phyloP scores from a whole-genome alignment of 768 basidiomycete species.

The Tricholoma sp. region DNA sequence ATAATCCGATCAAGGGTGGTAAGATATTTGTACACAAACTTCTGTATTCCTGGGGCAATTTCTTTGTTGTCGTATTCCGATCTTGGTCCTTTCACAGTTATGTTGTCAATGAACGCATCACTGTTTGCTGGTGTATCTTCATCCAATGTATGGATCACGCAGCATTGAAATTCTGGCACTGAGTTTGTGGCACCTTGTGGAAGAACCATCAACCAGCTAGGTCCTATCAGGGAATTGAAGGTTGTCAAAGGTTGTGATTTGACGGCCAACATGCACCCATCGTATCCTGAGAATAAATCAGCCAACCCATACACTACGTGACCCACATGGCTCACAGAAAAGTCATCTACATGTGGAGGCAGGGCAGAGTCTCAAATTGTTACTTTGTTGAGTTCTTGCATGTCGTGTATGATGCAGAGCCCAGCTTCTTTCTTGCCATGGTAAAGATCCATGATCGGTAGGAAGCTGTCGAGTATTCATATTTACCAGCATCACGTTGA shows the following conservation, averaged over 20 bases:
- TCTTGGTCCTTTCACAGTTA: not conserved
- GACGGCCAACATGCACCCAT: not conserved
- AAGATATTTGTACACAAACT: slow-evolving; percentile 24
- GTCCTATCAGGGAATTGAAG: slow-evolving; percentile 23
- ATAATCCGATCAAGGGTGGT: slow-evolving; percentile 19
- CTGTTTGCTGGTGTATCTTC: slow-evolving; percentile 11
- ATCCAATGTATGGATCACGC: slow-evolving; percentile 8
- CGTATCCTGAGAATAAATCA: not conserved
- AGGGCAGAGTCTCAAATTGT: not conserved
- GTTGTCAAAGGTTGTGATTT: slow-evolving; percentile 17
- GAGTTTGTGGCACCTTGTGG: slow-evolving; percentile 32
- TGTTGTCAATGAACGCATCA: slow-evolving; percentile 18
- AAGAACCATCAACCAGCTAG: slow-evolving; percentile 15
- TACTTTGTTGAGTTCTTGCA: slow-evolving; percentile 13
- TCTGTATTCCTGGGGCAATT: slow-evolving; percentile 12
- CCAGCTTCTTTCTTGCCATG: slow-evolving; percentile 19
- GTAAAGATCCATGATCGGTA: slow-evolving; percentile 20
- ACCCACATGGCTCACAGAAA: not conserved
- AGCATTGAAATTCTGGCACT: slow-evolving; percentile 28
- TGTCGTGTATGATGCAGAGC: slow-evolving; percentile 22
- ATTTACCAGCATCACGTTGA: slow-evolving; percentile 16
- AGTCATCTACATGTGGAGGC: not conserved
- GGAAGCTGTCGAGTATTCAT: slow-evolving; percentile 17
- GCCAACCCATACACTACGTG: not conserved
- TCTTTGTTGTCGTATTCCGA: no score